Conservation (phyloP, 78 protist species). For the Creolimax fragrantissima region DNA sequence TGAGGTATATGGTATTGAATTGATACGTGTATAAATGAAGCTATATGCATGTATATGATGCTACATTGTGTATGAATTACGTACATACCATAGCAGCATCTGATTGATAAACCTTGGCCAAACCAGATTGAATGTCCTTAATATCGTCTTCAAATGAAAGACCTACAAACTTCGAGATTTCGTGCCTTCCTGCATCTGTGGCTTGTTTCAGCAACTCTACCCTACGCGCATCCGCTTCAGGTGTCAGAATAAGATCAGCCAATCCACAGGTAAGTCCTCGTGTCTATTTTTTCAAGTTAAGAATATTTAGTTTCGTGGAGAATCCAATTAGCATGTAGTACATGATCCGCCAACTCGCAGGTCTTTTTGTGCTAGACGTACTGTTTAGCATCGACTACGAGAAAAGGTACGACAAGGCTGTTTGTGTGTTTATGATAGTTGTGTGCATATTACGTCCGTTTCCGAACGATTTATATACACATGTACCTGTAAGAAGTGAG, state of each 20-base stretch:
- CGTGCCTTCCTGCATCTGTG: slow-evolving; percentile 31
- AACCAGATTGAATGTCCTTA: neutral
- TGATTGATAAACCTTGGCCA: neutral
- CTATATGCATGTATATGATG: neutral
- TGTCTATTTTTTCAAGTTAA: too few relatives aligned
- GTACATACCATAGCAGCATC: neutral
- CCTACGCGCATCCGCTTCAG: slow-evolving; percentile 35
- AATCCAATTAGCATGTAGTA: too few relatives aligned
- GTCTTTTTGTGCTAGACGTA: too few relatives aligned
- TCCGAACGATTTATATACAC: too few relatives aligned
- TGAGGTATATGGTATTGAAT: neutral
- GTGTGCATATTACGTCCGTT: too few relatives aligned
- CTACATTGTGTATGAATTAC: neutral
- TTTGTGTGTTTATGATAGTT: too few relatives aligned
- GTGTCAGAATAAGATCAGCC: slow-evolving; percentile 1
- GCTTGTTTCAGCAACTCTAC: slow-evolving; percentile 26
- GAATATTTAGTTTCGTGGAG: too few relatives aligned
- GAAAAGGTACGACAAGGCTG: too few relatives aligned
- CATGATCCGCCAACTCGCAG: too few relatives aligned
- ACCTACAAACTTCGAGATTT: slow-evolving; percentile 23
- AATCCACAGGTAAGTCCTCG: slow-evolving; percentile 22
- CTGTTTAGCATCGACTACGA: too few relatives aligned
- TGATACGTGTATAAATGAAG: neutral
- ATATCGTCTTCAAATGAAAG: neutral
- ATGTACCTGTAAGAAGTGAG: slow-evolving; percentile 59